Base-by-base conservation (phyloP, 192 early-diverging fungal genomes). In the Hyaloraphidium curvatum region DNA sequence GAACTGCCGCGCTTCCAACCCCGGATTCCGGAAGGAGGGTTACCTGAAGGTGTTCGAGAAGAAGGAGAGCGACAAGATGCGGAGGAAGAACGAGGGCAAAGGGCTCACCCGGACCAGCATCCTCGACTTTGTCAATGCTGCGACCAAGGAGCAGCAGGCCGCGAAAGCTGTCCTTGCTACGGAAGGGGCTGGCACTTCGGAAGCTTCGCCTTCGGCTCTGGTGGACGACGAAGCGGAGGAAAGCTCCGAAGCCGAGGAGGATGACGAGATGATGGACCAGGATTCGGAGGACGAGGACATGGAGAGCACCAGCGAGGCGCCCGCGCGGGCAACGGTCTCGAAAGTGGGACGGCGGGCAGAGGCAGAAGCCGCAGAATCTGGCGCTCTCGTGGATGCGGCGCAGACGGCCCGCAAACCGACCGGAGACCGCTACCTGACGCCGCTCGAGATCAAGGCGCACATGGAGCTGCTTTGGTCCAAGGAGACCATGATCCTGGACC, bases 31-130 rank as follows among this genome's bases (percentile, higher is more conserved):
- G 21, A 81, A 75, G 50, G 90, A 91, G 54, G 86, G 85, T 3
- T 67, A 74, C 55, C 67, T 77, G 53, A 93, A 93, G 66, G 68
- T 95, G 22, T 93, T 93, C 70, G 70, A 84, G 58, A 75, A 78
- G 55, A 68, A 75, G 39, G 65, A 90, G 59, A 56, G 63, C 28
- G 69, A 70, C 51, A 91, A 87, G 62, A 66, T 77, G 54, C 69
- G 71, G 56, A 55, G 59, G 0, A 31, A 33, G 2, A 83, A 87
- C 81, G 62, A 72, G 19, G 60, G 69, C 1, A 74, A 72, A 55
- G 72, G 72, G 9, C 29, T 87, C 25, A 61, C 31, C 28, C 51
- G 39, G 23, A 41, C 28, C 23, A n/a, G n/a, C n/a, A n/a, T n/a
- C n/a, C n/a, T n/a, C n/a, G n/a, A 27, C 22, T 55, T 30, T 28